These are phyloP conservation scores for Oropetium thomaeum DNA, from an alignment of 176 grass and related monocot species.

Conservation along the genomic window DNA sequence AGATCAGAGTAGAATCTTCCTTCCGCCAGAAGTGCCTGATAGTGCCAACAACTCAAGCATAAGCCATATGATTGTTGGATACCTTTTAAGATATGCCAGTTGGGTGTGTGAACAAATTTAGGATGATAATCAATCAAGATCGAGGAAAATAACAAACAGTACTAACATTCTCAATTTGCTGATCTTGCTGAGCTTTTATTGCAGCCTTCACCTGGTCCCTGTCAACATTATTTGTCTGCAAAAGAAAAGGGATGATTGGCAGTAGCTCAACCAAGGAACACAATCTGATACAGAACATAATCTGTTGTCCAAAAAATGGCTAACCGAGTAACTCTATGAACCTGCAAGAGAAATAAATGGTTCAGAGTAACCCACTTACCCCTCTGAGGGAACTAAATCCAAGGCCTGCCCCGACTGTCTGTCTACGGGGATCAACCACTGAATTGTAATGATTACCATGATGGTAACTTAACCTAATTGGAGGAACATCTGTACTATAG, in stretches of 20 bases:
- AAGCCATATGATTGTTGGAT: slow-evolving; percentile 3
- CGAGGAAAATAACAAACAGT: slow-evolving; percentile 10
- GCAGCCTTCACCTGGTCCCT: slow-evolving; percentile 97
- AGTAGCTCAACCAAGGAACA: too few species aligned
- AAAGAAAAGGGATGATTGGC: too few species aligned
- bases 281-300: background rate
- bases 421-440: slow-evolving; percentile 78
- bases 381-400: slow-evolving; percentile 94
- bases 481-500: slow-evolving; percentile 86
- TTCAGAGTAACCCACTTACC: slow-evolving; percentile 48
- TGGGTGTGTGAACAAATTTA: slow-evolving; percentile 2
- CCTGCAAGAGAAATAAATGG: slow-evolving; percentile 7
- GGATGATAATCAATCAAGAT: background rate
- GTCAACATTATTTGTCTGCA: slow-evolving; percentile 84
- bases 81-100: background rate
- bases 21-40: slow-evolving; percentile 89
- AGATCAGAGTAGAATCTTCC: slow-evolving; percentile 90
- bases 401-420: slow-evolving; percentile 82
- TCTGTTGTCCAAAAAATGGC: background rate
- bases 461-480: slow-evolving; percentile 94
- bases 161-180: slow-evolving; percentile 96
- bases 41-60: slow-evolving; percentile 7
- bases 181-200: slow-evolving; percentile 98
- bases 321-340: slow-evolving; percentile 5
- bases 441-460: slow-evolving; percentile 99